Percentiles rank a stretch among this genome's conserved stretches.
Conservation (phyloP, 306 rosid species). For the Sindora glabra region DNA sequence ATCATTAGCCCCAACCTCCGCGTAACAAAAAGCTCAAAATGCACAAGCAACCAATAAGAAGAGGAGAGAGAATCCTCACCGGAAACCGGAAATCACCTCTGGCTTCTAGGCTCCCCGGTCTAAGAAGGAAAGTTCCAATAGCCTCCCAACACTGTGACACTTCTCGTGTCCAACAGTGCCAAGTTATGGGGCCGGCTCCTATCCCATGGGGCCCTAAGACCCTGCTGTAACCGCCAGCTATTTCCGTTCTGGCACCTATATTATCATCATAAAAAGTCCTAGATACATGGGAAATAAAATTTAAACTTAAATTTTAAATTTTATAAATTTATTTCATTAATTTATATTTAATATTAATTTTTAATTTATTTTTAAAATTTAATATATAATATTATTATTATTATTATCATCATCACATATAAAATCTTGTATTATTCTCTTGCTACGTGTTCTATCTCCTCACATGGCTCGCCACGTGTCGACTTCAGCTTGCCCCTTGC, state of each 20-base stretch:
- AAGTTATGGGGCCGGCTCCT: constrained; percentile 20
- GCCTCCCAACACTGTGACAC: constrained; percentile 7
- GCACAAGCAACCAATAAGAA: constrained; percentile 27
- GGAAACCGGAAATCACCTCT: background rate
- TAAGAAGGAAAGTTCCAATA: background rate
- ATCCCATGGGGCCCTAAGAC: constrained; percentile 23
- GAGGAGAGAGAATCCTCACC: constrained; percentile 20
- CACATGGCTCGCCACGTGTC: constrained; percentile 26
- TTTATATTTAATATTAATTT: no score
- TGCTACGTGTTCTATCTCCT: constrained; percentile 20
- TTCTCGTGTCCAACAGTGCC: no score
- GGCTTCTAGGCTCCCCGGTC: background rate
- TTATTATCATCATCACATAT: no score
- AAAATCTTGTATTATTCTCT: constrained; percentile 10
- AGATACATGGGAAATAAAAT: no score
- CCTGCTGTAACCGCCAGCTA: constrained; percentile 66
- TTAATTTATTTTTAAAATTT: no score
- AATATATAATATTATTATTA: no score
- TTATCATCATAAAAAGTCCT: constrained; percentile 1
- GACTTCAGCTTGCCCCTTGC: background rate
- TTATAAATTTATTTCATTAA: no score
- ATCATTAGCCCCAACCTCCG: constrained; percentile 66
- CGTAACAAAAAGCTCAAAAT: constrained; percentile 43
- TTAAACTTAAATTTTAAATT: no score
- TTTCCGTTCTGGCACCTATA: constrained; percentile 43